Conservation (phyloP, 179 eudicot species). For the Silene coronaria region DNA sequence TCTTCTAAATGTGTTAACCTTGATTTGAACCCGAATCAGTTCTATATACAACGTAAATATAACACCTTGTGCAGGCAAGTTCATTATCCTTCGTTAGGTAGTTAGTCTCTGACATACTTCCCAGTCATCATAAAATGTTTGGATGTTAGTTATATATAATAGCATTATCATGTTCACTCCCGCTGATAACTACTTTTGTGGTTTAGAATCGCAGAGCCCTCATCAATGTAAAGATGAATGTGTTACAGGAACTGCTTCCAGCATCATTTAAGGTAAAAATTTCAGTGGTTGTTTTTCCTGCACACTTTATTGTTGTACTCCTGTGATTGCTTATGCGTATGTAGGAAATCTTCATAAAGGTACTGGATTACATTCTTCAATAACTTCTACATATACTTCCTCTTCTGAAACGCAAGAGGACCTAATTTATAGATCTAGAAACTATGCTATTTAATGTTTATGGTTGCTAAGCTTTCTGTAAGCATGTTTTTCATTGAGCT, state of each 20-base stretch:
- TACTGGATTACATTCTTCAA: background rate
- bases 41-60: background rate
- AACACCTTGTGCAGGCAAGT: background rate
- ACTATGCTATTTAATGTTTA: background rate
- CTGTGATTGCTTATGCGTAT: background rate
- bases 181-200: background rate
- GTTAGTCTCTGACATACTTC: background rate
- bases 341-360: background rate
- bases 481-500: background rate
- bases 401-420: background rate
- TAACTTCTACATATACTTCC: background rate
- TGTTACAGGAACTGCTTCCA: constrained; percentile 17
- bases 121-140: background rate
- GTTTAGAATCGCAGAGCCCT: constrained; percentile 13
- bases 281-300: background rate
- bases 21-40: background rate
- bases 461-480: background rate
- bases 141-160: background rate
- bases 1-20: background rate
- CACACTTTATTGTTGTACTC: no score
- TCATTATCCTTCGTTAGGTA: background rate
- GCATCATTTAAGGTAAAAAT: constrained; percentile 13
- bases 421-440: background rate
- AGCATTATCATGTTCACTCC: background rate
- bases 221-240: constrained; percentile 12